Conservation (phyloP, 805 yeast species). For the Candida suzukii region DNA sequence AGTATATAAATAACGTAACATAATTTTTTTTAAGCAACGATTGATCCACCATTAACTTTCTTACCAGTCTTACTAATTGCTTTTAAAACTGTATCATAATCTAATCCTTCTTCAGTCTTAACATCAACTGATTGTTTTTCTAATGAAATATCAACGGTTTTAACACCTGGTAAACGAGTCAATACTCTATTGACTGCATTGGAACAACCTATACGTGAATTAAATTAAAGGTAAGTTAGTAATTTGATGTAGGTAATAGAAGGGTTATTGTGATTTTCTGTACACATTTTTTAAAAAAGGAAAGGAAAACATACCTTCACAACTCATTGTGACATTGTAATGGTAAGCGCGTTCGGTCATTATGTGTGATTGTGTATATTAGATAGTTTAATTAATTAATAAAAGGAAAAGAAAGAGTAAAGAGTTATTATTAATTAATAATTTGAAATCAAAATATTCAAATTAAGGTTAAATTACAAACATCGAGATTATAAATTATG, state of each 20-base stretch:
- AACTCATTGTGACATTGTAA: slow-evolving; percentile 78
- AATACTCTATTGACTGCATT: slow-evolving; percentile 78
- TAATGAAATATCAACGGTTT: slow-evolving; percentile 64
- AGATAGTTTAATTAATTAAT: too few relatives aligned
- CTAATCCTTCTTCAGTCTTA: slow-evolving; percentile 42
- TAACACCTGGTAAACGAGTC: slow-evolving; percentile 65
- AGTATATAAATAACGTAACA: not conserved
- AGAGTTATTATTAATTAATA: too few relatives aligned
- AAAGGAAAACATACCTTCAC: slow-evolving; percentile 45
- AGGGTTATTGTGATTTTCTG: too few relatives aligned
- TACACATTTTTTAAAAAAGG: too few relatives aligned
- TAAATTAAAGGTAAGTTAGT: not conserved
- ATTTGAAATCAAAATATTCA: too few relatives aligned
- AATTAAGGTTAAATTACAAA: too few relatives aligned
- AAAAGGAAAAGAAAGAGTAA: too few relatives aligned
- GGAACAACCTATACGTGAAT: slow-evolving; percentile 54
- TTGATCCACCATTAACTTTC: slow-evolving; percentile 61
- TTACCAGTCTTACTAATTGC: slow-evolving; percentile 90
- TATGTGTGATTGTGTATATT: too few relatives aligned
- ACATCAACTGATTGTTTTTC: slow-evolving; percentile 82
- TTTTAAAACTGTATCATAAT: slow-evolving; percentile 72
- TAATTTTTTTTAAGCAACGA: slow-evolving; percentile 28
- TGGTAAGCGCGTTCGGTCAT: slow-evolving; percentile 61
- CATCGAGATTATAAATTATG: too few relatives aligned
- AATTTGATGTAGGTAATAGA: too few relatives aligned